These are phyloP conservation scores for Aquilaria yunnanensis DNA, from an alignment of 345 rosid species.

Conservation along the genomic window DNA sequence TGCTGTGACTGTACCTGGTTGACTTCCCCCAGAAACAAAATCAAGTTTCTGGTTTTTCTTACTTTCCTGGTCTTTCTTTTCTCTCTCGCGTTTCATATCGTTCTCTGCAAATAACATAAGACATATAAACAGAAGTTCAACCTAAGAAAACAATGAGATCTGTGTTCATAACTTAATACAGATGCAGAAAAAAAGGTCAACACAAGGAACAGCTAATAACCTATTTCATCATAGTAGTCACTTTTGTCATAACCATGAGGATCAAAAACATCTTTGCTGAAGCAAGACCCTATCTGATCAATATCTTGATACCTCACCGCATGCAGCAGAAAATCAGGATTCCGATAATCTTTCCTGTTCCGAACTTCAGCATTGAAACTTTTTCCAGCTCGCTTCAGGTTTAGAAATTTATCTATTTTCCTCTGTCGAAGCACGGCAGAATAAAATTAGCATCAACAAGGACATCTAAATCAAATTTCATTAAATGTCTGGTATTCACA, in stretches of 20 bases:
- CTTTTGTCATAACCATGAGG: slow-evolving; percentile 89
- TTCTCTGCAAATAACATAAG: slow-evolving; percentile 40
- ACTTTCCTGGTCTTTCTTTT: slow-evolving; percentile 82
- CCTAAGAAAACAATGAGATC: neutral
- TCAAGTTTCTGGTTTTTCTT: slow-evolving; percentile 81
- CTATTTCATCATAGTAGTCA: slow-evolving; percentile 78
- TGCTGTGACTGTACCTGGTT: slow-evolving; percentile 44
- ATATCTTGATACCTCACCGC: slow-evolving; percentile 93
- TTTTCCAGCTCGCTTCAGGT: slow-evolving; percentile 73
- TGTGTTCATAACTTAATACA: slow-evolving; percentile 3
- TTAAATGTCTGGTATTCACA: too few species aligned
- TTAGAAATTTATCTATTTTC: slow-evolving; percentile 73
- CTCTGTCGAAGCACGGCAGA: slow-evolving; percentile 40
- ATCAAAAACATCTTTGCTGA: slow-evolving; percentile 85
- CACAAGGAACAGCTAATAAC: slow-evolving; percentile 29
- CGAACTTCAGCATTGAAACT: slow-evolving; percentile 96
- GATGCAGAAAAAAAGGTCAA: neutral
- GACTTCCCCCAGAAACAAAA: slow-evolving; percentile 55
- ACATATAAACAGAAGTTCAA: neutral
- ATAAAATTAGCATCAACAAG: slow-evolving; percentile 4
- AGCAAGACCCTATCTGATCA: slow-evolving; percentile 91
- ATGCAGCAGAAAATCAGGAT: slow-evolving; percentile 88
- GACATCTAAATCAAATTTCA: too few species aligned
- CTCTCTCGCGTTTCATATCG: slow-evolving; percentile 75
- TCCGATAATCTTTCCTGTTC: slow-evolving; percentile 89